Base-by-base conservation (phyloP, 2,329 filamentous ascomycete genomes). In the Microcyclospora tardicrescens region DNA sequence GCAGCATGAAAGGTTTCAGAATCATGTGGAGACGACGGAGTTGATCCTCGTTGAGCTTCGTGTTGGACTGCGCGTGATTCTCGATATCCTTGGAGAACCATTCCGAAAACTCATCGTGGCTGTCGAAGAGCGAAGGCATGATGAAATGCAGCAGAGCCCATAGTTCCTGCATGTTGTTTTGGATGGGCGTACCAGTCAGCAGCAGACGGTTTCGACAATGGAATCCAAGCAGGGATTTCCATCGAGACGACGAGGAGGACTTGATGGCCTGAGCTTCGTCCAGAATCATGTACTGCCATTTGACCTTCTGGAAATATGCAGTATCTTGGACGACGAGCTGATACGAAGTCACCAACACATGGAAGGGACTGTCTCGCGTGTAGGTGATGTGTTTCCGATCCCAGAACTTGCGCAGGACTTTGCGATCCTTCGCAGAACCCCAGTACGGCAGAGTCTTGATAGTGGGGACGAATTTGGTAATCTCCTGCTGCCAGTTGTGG, bases 261-360 rank as follows among this genome's bases (percentile, higher is more conserved):
- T 98, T 98, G 76, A 98, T 96, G 49, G 91, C 91, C 59, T 98
- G 91, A 2, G 91, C 91, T 63, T 98, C 91, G 53, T 98, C 91
- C 31, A 98, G 75, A 61, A 98, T 95, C 91, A 98, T 98, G 68
- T 98, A 96, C 65, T 96, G 91, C 91, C 91, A 98, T 53, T 83
- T 83, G 72, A 98, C 91, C 69, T 96, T 96, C 64, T 95, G 89
- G 67, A 98, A 96, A 62, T 98, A 98, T 43, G 86, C 80, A 1
- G 93, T 84, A 59, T 98, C 91, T 16, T 87, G 84, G 14, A 98
- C 91, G 16, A 98, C 91, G 29, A 98, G 72, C 62, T 98, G 91
- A 60, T 98, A 98, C 0, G 89, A 96, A 0, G 91, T 98, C 35
- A 98, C 79, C 37, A 95, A 76, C 37, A 98, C 87, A 57, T 98